Evolutionary conservation across 345 rosid genomes (phyloP), one percentile per base, ranked within the genome.

Genomic region (Sisymbrium irio): DNA sequence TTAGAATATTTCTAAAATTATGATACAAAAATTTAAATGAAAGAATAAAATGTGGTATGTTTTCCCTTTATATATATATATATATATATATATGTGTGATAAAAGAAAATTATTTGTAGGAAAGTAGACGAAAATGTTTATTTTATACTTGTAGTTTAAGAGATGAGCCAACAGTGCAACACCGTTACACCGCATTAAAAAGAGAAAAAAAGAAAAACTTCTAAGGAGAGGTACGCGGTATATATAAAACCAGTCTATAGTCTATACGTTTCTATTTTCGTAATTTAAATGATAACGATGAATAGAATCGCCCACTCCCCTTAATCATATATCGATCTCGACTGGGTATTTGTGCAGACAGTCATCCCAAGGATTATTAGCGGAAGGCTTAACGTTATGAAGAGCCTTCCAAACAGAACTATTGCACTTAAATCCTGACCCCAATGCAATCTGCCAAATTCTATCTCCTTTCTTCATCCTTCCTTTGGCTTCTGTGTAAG

Each of bases 401-500:
- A 83, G 39, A 5, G 84, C 89, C 27, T 20, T 20, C 87, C 89
- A 85, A 46, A 80, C 83, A 9, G 82, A 84, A 50, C 93, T 86
- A 64, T 88, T 88, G 54, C 90, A 86, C 70, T 88, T 88, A 45
- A 88, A 88, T 4, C 90, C 88, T 2, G 93, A 88, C 10, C 93
- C 90, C 47, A 88, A 82, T 15, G 82, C 90, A 13, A 86, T 88
- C 67, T 88, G 87, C 89, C 93, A 88, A 18, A 78, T 76, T 77
- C 87, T 70, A 33, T 84, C 86, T 39, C 87, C 86, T 54, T 83
- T 76, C 62, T 79, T 69, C 65, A 82, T 81, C 80, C 93, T 84
- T 19, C 89, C 90, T 71, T 86, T 88, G 0, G 84, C 86, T 70
- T 86, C 87, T 0, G 72, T 67, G 40, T 86, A 86, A 32, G 89